Base-by-base conservation (phyloP, 2,329 filamentous ascomycete species). In the Trichoderma citrinoviride region DNA sequence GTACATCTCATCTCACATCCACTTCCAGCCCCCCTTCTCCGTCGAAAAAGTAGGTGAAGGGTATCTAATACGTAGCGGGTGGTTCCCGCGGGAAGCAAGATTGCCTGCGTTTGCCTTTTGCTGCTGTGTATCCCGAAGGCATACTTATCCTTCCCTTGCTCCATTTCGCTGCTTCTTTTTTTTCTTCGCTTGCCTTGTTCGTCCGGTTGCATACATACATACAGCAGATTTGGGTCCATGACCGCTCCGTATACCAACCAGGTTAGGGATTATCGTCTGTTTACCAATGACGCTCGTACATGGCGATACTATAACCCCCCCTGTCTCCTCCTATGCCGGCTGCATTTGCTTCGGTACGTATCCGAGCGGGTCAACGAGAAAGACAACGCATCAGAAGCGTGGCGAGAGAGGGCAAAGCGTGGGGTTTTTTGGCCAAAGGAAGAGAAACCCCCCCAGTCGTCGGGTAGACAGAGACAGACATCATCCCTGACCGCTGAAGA, bases 311-410 rank as follows among this genome's bases (percentile, higher is more conserved):
- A 43, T 21, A 8, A 3, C 17, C 25, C 40, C 33, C 44, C 57
- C 40, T 61, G 25, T 53, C 47, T 25, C 44, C 17, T 25, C 19
- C 15, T n/a, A 40, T 53, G 52, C 49, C 49, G 23, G 23, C 27
- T 53, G 43, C 17, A 61, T 17, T 43, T 61, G 41, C 50, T 33
- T 55, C 33, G 52, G 49, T 62, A 62, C 60, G 47, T 62, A 50
- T 52, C 41, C 61, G 44, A 43, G 53, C 44, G 44, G 54, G 64
- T 62, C 58, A n/a, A 27, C 61, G 23, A 56, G 33, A 37, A 37
- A 41, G 64, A 66, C 64, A 66, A 66, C 64, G 50, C 64, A 66
- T 64, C 64, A 57, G 64, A 43, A 21, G 47, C 60, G 49, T 62
- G 60, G 47, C 47, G 55, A 27, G 55, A 23, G 37, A 55, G 44